Conservation (phyloP, 2,329 filamentous ascomycete species). For the Mycosphaerelloides madeirae region DNA sequence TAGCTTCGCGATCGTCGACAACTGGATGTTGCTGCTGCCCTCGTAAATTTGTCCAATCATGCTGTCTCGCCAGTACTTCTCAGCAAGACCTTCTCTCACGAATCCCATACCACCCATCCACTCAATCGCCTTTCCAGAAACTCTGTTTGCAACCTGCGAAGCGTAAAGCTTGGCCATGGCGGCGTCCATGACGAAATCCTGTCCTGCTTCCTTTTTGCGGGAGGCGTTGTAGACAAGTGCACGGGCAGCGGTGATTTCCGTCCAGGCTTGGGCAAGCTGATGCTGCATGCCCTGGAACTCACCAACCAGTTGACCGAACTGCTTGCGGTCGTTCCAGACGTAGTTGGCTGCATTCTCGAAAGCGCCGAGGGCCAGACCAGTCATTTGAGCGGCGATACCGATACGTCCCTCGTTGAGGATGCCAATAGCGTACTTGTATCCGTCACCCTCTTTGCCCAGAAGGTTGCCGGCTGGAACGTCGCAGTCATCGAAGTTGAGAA, state of each 20-base stretch:
- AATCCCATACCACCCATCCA: slow-evolving; percentile 99
- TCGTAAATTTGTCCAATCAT: slow-evolving; percentile 89
- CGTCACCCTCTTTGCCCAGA: slow-evolving; percentile 80
- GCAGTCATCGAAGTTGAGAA: slow-evolving; percentile 96
- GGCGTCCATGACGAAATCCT: slow-evolving; percentile 91
- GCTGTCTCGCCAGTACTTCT: slow-evolving; percentile 97
- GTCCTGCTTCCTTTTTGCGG: slow-evolving; percentile 94
- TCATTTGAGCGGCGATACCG: slow-evolving; percentile 98
- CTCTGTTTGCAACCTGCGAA: slow-evolving; percentile 83
- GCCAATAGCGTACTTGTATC: slow-evolving; percentile 96
- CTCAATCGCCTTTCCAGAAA: slow-evolving; percentile 82
- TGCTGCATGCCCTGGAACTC: slow-evolving; percentile 99
- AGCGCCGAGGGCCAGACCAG: slow-evolving; percentile 85
- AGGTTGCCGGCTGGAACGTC: slow-evolving; percentile 83
- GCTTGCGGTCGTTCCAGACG: slow-evolving; percentile 96
- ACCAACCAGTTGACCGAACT: slow-evolving; percentile 89
- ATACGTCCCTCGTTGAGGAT: slow-evolving; percentile 95
- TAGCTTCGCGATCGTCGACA: slow-evolving; percentile 66
- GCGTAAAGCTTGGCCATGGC: slow-evolving; percentile 98
- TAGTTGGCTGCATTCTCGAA: slow-evolving; percentile 93
- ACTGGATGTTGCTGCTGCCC: slow-evolving; percentile 73
- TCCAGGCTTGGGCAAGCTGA: slow-evolving; percentile 93
- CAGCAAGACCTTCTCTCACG: slow-evolving; percentile 88
- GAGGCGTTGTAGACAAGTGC: slow-evolving; percentile 94
- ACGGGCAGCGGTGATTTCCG: slow-evolving; percentile 85